phyloP scores from a whole-genome alignment of 2,329 filamentous ascomycete genomes.

The Stagonosporopsis rhizophila region DNA sequence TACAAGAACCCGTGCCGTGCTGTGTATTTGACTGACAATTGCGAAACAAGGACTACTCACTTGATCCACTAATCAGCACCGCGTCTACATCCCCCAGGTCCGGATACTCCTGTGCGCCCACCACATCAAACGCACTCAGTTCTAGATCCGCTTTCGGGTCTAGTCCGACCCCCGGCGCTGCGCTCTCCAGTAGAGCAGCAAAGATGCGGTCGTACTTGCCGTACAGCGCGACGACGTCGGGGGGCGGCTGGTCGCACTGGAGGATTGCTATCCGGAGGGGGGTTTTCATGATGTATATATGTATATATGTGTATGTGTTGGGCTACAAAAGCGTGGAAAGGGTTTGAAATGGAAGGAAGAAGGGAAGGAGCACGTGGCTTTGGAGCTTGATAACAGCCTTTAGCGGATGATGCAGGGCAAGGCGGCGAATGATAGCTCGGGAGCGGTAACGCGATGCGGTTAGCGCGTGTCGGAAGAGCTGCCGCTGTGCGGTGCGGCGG shows the following conservation, averaged over 20 bases:
- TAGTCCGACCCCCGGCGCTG: constrained; percentile 57
- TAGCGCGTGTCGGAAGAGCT: constrained; percentile 4
- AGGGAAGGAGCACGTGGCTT: constrained; percentile 4
- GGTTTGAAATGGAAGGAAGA: background rate
- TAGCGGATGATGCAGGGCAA: background rate
- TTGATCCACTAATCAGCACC: constrained; percentile 77
- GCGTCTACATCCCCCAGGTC: constrained; percentile 78
- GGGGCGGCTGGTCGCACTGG: constrained; percentile 82
- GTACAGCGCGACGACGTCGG: constrained; percentile 68
- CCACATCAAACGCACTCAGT: constrained; percentile 74
- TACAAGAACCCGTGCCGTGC: no score
- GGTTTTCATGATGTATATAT: constrained; percentile 40
- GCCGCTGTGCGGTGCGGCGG: background rate
- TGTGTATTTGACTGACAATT: no score
- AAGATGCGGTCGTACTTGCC: constrained; percentile 73
- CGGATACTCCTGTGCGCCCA: constrained; percentile 74
- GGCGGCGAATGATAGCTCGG: constrained; percentile 13
- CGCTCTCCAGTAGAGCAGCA: constrained; percentile 58
- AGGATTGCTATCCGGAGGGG: constrained; percentile 81
- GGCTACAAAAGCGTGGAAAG: no score
- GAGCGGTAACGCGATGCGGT: constrained; percentile 8
- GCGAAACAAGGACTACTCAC: constrained; percentile 42
- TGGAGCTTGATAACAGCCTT: constrained; percentile 1
- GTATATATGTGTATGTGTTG: background rate
- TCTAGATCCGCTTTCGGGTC: constrained; percentile 56